Evolutionary conservation across 208 protist species (phyloP).

Genomic region (Leishmania aethiopica): DNA sequence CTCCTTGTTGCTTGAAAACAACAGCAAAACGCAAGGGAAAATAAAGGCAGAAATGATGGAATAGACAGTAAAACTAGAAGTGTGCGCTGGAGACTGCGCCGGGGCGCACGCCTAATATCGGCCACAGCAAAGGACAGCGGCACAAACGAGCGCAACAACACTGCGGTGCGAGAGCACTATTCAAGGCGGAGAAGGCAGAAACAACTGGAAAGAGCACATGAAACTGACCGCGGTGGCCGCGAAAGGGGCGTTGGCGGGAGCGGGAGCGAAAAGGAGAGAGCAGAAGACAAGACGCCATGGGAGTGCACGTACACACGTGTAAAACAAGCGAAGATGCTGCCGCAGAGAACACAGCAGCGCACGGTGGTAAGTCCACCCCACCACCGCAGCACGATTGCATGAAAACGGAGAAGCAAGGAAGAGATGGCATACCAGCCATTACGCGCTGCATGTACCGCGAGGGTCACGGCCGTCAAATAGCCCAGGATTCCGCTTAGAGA

Average conservation of each 20-base stretch:
- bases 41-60: background rate
- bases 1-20: background rate
- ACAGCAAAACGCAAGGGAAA: background rate
- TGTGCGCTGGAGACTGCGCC: too few relatives aligned
- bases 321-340: background rate
- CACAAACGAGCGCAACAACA: background rate
- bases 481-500: background rate
- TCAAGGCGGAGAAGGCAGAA: background rate
- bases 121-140: background rate
- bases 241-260: background rate
- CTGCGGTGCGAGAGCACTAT: background rate
- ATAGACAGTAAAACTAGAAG: background rate
- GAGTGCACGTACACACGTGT: background rate
- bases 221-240: background rate
- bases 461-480: background rate
- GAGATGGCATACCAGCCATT: background rate
- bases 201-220: background rate
- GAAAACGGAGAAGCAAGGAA: background rate
- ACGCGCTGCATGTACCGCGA: background rate
- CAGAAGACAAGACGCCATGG: background rate
- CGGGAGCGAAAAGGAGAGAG: background rate
- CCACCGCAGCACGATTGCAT: background rate
- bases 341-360: background rate
- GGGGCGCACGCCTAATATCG: too few relatives aligned
- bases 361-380: background rate